Evolutionary conservation across 2,329 filamentous ascomycete genomes (phyloP).

Genomic region (Fusarium brachygibbosum): DNA sequence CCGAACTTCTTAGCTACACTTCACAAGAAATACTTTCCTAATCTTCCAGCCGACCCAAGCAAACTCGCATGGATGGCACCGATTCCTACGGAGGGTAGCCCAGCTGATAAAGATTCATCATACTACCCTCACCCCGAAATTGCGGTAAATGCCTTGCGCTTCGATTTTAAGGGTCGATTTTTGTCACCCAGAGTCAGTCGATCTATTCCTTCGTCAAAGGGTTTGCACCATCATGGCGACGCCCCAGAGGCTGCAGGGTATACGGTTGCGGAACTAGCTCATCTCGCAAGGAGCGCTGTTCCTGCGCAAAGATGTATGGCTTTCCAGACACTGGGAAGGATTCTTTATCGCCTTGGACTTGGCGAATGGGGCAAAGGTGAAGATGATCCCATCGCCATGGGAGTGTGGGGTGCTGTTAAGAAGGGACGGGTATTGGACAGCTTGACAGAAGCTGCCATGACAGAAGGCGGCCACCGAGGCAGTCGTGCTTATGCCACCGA

Average conservation of each 20-base stretch:
- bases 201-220: conserved; percentile 79
- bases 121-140: conserved; percentile 85
- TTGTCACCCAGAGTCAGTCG: conserved; percentile 82
- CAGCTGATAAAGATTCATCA: conserved; percentile 76
- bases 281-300: conserved; percentile 83
- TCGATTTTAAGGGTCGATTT: conserved; percentile 86
- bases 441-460: conserved; percentile 80
- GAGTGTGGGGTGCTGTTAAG: conserved; percentile 85
- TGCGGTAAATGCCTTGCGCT: conserved; percentile 83
- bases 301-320: conserved; percentile 91
- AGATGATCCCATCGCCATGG: conserved; percentile 75
- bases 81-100: conserved; percentile 72
- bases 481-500: conserved; percentile 88
- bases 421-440: conserved; percentile 82
- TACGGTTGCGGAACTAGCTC: conserved; percentile 87
- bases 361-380: conserved; percentile 74
- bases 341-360: conserved; percentile 84
- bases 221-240: conserved; percentile 92
- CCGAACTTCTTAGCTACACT: conserved; percentile 86
- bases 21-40: conserved; percentile 93
- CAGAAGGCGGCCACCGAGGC: conserved; percentile 78
- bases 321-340: conserved; percentile 88
- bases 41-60: conserved; percentile 84
- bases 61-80: conserved; percentile 92
- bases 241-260: conserved; percentile 96